Percentiles rank a stretch among this genome's conserved stretches.
Conservation (phyloP, 208 protist genomes). For the Herpetomonas tarakana region DNA sequence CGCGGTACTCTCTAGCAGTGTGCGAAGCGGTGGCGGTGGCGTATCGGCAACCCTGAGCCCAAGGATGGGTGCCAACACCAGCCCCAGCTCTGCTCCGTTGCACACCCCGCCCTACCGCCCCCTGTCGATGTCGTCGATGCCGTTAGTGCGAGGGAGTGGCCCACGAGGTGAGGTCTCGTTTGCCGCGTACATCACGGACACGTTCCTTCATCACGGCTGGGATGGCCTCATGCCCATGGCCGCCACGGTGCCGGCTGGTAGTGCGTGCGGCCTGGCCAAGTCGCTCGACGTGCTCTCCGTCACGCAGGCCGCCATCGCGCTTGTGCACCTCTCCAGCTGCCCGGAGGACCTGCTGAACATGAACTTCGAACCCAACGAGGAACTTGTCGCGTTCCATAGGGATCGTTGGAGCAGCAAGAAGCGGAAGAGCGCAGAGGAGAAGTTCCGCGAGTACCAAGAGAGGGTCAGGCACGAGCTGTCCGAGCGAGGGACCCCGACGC, state of each 20-base stretch:
- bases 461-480: slow-evolving; percentile 17
- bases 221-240: slow-evolving; percentile 51
- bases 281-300: slow-evolving; percentile 51
- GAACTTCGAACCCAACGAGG: slow-evolving; percentile 39
- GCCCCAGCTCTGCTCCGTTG: neutral
- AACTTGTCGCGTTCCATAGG: slow-evolving; percentile 28
- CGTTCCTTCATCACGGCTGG: slow-evolving; percentile 28
- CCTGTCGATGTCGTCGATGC: neutral
- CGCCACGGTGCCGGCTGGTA: slow-evolving; percentile 76
- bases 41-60: no score
- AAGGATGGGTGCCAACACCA: neutral
- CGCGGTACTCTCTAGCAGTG: no score
- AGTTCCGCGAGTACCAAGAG: slow-evolving; percentile 24
- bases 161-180: neutral
- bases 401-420: slow-evolving; percentile 9
- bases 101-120: neutral
- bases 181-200: slow-evolving; percentile 6
- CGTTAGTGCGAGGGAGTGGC: neutral
- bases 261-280: slow-evolving; percentile 83
- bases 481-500: neutral
- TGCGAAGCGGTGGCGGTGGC: no score
- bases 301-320: slow-evolving; percentile 42
- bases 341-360: slow-evolving; percentile 65
- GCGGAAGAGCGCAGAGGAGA: slow-evolving; percentile 11
- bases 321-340: slow-evolving; percentile 64